Percentiles rank a stretch among this genome's conserved stretches.
phyloP scores from a whole-genome alignment of 768 basidiomycete species.

The Tricholoma matsutake region DNA sequence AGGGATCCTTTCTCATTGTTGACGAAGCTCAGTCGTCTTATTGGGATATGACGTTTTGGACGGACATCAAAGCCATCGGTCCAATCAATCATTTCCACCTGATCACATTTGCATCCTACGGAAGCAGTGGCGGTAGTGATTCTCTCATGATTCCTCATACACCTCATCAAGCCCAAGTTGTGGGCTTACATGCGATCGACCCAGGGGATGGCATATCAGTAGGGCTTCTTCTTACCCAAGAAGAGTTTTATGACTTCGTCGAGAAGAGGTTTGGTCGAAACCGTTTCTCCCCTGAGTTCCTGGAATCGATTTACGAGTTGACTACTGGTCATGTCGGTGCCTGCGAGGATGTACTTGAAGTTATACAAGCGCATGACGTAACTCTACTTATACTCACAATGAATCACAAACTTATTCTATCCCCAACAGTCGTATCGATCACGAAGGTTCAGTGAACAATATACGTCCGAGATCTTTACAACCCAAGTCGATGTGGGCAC shows the following conservation, averaged over 20 bases:
- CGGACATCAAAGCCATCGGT: background rate
- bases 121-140: background rate
- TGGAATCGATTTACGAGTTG: background rate
- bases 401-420: background rate
- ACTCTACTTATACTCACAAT: background rate
- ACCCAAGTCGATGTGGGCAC: slow-evolving; percentile 1
- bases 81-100: background rate
- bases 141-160: background rate
- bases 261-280: background rate
- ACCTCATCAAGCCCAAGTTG: background rate
- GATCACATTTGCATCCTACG: slow-evolving; percentile 2
- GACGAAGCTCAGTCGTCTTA: slow-evolving; percentile 4
- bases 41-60: slow-evolving; percentile 1
- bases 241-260: background rate
- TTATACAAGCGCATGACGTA: slow-evolving; percentile 3
- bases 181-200: background rate
- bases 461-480: slow-evolving; percentile 5
- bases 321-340: slow-evolving; percentile 6
- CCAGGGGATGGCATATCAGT: background rate
- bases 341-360: background rate
- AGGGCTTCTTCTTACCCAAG: slow-evolving; percentile 2
- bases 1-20: background rate
- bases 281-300: slow-evolving; percentile 2
- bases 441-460: slow-evolving; percentile 1
- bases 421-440: slow-evolving; percentile 3